Conservation (phyloP, 2,329 filamentous ascomycete species). For the Macrophomina tecta region DNA sequence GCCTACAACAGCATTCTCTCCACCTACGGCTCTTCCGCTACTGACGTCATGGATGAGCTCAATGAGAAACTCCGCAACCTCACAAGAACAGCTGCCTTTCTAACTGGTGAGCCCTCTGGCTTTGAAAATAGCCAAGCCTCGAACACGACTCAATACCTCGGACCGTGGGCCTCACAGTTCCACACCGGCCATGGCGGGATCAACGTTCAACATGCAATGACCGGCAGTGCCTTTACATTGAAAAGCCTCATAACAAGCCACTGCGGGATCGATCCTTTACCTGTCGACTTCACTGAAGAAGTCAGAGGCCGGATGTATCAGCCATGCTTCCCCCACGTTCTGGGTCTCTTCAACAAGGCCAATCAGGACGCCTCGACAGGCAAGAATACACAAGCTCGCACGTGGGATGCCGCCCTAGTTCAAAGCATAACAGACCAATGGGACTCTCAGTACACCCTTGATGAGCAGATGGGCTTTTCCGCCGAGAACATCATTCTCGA, state of each 20-base stretch:
- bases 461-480: conserved; percentile 46
- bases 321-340: conserved; percentile 47
- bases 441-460: conserved; percentile 45
- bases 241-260: conserved; percentile 49
- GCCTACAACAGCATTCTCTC: conserved; percentile 40
- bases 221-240: conserved; percentile 48
- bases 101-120: conserved; percentile 45
- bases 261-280: conserved; percentile 48
- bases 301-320: conserved; percentile 46
- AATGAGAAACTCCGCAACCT: conserved; percentile 39
- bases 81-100: conserved; percentile 41
- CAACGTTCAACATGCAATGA: conserved; percentile 41
- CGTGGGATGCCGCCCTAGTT: conserved; percentile 34
- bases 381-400: conserved; percentile 13
- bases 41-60: conserved; percentile 31
- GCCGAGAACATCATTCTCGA: neutral
- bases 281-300: conserved; percentile 50
- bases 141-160: neutral
- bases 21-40: conserved; percentile 34
- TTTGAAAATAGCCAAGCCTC: conserved; percentile 34
- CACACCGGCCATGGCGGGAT: conserved; percentile 34
- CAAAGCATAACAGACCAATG: conserved; percentile 49
- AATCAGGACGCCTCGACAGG: conserved; percentile 8
- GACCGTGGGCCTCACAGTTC: conserved; percentile 2
- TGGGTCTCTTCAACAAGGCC: conserved; percentile 44